These are phyloP conservation scores for Mucor irregularis DNA, from an alignment of 371 early-diverging fungal species.

Conservation along the genomic window DNA sequence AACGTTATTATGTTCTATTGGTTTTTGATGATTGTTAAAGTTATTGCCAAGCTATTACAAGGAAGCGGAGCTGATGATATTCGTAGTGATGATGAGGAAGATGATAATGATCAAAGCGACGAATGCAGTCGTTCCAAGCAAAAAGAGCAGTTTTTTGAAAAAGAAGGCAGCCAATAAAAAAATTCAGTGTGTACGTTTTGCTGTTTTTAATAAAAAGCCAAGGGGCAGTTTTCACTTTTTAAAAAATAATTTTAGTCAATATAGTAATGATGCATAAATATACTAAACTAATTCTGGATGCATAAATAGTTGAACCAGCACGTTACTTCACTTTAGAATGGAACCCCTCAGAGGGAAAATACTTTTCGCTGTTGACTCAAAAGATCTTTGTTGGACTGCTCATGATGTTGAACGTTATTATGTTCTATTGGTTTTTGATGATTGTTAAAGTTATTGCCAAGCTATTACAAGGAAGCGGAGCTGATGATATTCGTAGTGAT, in stretches of 20 bases:
- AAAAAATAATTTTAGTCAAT: no score
- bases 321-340: conserved; percentile 42
- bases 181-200: no score
- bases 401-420: conserved; percentile 54
- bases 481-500: conserved; percentile 68
- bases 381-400: conserved; percentile 54
- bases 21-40: conserved; percentile 65
- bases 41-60: conserved; percentile 58
- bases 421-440: conserved; percentile 72
- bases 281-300: neutral
- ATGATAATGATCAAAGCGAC: conserved; percentile 4
- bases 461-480: conserved; percentile 54
- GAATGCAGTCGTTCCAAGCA: no score
- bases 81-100: conserved; percentile 54
- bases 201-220: no score
- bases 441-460: conserved; percentile 61
- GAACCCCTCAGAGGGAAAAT: conserved; percentile 58
- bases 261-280: neutral
- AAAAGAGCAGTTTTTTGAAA: no score
- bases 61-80: conserved; percentile 62
- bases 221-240: no score
- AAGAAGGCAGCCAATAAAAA: no score
- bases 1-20: conserved; percentile 70
- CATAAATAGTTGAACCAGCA: conserved; percentile 34
- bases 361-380: conserved; percentile 41